phyloP scores from a whole-genome alignment of 495 filamentous ascomycete genomes.

The Ascobolus immersus region DNA sequence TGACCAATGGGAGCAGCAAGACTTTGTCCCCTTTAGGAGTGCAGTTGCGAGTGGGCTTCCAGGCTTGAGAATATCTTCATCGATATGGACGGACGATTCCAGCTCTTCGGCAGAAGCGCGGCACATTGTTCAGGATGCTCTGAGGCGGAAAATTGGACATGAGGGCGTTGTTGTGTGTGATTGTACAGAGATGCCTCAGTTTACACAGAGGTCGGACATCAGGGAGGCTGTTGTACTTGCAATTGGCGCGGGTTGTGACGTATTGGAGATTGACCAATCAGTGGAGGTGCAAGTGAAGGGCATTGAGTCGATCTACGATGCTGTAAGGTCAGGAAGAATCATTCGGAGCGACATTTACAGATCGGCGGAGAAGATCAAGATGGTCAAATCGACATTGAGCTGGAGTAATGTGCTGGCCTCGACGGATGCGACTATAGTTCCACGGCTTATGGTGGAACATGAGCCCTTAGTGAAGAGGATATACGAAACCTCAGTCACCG shows the following conservation, averaged over 20 bases:
- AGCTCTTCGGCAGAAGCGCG: slow-evolving; percentile 7
- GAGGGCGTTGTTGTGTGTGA: slow-evolving; percentile 16
- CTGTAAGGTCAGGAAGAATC: slow-evolving; percentile 9
- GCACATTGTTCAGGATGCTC: slow-evolving; percentile 15
- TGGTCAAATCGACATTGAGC: slow-evolving; percentile 14
- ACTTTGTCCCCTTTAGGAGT: slow-evolving; percentile 16
- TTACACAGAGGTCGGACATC: slow-evolving; percentile 8
- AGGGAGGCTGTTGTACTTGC: slow-evolving; percentile 13
- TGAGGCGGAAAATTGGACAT: slow-evolving; percentile 16
- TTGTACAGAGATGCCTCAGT: slow-evolving; percentile 14
- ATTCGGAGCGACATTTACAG: slow-evolving; percentile 11
- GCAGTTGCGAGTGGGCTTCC: slow-evolving; percentile 16
- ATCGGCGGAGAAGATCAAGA: slow-evolving; percentile 9
- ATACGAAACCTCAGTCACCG: slow-evolving; percentile 15
- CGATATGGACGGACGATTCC: slow-evolving; percentile 13
- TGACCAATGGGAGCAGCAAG: slow-evolving; percentile 13
- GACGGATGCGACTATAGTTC: slow-evolving; percentile 9
- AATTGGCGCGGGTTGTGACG: slow-evolving; percentile 15
- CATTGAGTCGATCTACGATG: slow-evolving; percentile 15
- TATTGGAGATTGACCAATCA: slow-evolving; percentile 12
- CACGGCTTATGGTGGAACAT: slow-evolving; percentile 15
- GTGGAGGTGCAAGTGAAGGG: slow-evolving; percentile 9
- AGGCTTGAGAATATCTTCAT: slow-evolving; percentile 16
- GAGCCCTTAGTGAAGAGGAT: slow-evolving; percentile 11
- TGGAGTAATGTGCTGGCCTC: slow-evolving; percentile 15